A percentile compares a stretch with the other conserved stretches of the same genome.
phyloP scores from a whole-genome alignment of 192 early-diverging fungal species.

The Rhizoclosmatium sp. region DNA sequence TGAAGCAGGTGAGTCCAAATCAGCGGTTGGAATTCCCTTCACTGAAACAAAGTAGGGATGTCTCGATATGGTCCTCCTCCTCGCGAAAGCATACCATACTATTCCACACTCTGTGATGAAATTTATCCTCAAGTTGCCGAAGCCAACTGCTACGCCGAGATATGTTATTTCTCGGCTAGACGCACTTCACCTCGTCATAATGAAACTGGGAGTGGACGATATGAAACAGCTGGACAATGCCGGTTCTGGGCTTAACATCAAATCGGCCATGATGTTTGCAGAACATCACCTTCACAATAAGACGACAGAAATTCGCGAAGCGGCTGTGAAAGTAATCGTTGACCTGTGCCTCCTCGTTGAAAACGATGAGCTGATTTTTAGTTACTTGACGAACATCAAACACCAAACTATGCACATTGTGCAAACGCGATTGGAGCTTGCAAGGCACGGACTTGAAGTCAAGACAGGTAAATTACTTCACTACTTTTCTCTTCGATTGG shows the following conservation, averaged over 20 bases:
- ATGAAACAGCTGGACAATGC: constrained; percentile 10
- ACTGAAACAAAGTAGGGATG: constrained; percentile 30
- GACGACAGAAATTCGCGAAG: constrained; percentile 68
- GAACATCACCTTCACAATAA: constrained; percentile 65
- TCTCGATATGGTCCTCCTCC: constrained; percentile 54
- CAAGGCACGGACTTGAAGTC: constrained; percentile 13
- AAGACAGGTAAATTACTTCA: not conserved
- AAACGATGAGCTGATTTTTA: constrained; percentile 47
- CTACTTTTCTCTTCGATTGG: too few species aligned
- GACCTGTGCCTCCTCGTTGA: constrained; percentile 31
- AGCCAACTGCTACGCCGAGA: constrained; percentile 51
- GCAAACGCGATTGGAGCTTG: constrained; percentile 27
- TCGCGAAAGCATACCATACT: constrained; percentile 59
- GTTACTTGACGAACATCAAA: constrained; percentile 31
- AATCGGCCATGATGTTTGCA: constrained; percentile 62
- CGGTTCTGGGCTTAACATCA: constrained; percentile 52
- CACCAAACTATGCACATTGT: constrained; percentile 39
- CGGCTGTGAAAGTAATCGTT: constrained; percentile 62
- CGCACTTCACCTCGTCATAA: constrained; percentile 50
- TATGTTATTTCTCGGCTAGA: constrained; percentile 66
- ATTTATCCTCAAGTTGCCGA: constrained; percentile 58
- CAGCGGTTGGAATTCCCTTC: constrained; percentile 24
- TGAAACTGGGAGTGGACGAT: constrained; percentile 58
- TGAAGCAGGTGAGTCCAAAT: constrained; percentile 45
- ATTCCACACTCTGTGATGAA: constrained; percentile 60